phyloP scores from a whole-genome alignment of 225 moss, liverwort and hornwort genomes.

The Climacium dendroides region DNA sequence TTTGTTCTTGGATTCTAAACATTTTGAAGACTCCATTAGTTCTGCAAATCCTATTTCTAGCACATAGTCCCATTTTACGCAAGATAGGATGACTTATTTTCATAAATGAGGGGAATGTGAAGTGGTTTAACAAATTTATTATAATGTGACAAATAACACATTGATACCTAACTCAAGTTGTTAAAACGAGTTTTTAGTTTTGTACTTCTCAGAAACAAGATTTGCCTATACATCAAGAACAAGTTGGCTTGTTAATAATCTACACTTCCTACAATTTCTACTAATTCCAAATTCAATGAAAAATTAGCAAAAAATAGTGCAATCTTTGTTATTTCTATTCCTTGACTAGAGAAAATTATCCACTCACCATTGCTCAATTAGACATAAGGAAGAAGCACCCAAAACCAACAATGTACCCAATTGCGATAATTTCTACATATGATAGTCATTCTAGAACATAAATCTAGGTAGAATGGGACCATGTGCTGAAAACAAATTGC shows the following conservation, averaged over 20 bases:
- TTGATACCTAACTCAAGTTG: neutral
- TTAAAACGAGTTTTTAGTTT: neutral
- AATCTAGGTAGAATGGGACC: no score
- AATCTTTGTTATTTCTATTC: neutral
- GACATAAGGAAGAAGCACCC: no score
- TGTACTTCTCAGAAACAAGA: accelerated
- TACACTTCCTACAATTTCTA: neutral
- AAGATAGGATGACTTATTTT: neutral
- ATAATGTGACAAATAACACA: neutral
- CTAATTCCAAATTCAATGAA: neutral
- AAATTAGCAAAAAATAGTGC: neutral
- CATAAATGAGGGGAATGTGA: neutral
- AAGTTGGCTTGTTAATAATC: accelerated
- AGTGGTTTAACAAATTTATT: neutral
- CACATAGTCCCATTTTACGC: accelerated
- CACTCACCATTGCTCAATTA: no score
- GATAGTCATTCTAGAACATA: no score
- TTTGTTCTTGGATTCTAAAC: neutral
- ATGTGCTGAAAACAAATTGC: no score
- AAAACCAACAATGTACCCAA: no score
- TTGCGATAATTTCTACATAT: no score
- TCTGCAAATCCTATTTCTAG: neutral
- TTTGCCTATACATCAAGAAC: neutral
- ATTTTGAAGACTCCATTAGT: neutral
- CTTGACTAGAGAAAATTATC: accelerated